Conservation (phyloP, 371 early-diverging fungal species). For the Smittium culicis region DNA sequence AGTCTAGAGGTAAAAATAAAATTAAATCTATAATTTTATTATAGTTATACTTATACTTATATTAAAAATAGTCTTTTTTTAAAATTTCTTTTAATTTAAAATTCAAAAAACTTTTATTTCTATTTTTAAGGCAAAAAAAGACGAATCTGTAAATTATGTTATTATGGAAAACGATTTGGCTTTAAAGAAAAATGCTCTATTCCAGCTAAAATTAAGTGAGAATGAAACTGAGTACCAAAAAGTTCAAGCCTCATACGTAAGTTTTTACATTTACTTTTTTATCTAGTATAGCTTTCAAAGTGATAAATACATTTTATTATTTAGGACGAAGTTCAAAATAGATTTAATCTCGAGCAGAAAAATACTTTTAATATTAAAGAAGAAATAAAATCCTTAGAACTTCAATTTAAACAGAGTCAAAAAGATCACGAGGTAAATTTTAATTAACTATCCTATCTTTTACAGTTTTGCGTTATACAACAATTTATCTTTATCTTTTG, state of each 20-base stretch:
- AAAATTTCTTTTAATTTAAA: no score
- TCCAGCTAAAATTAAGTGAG: constrained; percentile 42
- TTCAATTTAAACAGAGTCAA: constrained; percentile 21
- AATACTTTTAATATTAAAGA: constrained; percentile 9
- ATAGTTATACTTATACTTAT: no score
- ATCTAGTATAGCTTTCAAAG: no score
- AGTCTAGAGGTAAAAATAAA: constrained; percentile 51
- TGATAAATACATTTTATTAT: no score
- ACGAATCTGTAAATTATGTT: constrained; percentile 68
- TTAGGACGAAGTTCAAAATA: constrained; percentile 42
- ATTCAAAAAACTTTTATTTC: no score
- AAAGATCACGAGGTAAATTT: constrained; percentile 48
- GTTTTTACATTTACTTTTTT: neutral
- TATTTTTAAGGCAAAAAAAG: constrained; percentile 37
- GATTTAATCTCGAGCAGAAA: constrained; percentile 55
- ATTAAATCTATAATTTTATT: no score
- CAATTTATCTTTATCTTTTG: neutral
- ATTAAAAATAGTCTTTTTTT: neutral
- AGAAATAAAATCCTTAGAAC: constrained; percentile 16
- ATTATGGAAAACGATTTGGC: constrained; percentile 65
- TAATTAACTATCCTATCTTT: neutral
- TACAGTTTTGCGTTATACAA: no score
- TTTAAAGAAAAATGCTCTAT: constrained; percentile 53
- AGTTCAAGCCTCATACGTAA: neutral
- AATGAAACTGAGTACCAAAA: neutral